phyloP scores from a whole-genome alignment of 441 rosid genomes.

The Euphorbia corollata region DNA sequence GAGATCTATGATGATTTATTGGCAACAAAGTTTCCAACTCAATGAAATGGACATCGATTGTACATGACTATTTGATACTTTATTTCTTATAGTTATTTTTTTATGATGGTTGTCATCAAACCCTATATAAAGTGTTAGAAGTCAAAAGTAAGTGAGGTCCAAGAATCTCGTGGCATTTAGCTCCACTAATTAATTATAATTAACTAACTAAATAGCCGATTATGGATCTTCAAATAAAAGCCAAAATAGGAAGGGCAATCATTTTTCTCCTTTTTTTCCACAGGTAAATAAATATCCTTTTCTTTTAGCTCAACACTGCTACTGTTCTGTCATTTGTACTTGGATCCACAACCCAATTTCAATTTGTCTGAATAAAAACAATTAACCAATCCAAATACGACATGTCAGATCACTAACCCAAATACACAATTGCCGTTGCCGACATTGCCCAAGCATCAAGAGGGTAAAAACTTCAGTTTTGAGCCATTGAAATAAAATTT shows the following conservation, averaged over 20 bases:
- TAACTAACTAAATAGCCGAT: background rate
- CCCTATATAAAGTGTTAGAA: too few species aligned
- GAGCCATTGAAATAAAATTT: constrained; percentile 15
- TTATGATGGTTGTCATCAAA: too few species aligned
- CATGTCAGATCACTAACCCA: constrained; percentile 6
- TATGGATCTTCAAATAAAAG: background rate
- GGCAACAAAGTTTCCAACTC: too few species aligned
- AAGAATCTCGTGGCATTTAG: constrained; percentile 5
- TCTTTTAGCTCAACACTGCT: background rate
- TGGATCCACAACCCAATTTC: background rate
- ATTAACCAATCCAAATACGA: background rate
- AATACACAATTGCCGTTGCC: constrained; percentile 19
- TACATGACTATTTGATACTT: too few species aligned
- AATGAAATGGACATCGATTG: too few species aligned
- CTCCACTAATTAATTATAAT: background rate
- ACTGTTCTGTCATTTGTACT: background rate
- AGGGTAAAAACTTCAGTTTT: constrained; percentile 23
- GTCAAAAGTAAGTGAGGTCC: background rate
- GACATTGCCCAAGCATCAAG: constrained; percentile 26
- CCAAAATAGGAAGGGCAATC: background rate
- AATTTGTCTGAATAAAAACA: background rate
- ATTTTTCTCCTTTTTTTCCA: background rate
- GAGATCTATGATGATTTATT: too few species aligned
- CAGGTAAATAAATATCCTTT: background rate
- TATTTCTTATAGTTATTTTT: too few species aligned